Base-by-base conservation (phyloP, 1,284 basidiomycete species). In the Wallemia hederae region DNA sequence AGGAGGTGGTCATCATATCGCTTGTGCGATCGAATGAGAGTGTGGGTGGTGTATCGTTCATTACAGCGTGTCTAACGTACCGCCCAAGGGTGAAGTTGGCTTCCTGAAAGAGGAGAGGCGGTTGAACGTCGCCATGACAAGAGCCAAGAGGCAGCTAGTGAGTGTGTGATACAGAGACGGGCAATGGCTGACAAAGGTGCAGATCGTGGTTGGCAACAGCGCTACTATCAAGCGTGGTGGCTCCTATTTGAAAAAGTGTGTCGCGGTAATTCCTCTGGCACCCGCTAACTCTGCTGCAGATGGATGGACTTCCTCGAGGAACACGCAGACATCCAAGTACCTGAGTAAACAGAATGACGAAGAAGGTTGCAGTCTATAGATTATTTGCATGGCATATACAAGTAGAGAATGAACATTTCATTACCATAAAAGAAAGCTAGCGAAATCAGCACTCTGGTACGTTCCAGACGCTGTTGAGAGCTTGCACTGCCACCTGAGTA, bases 91-190 rank as follows among this genome's bases (percentile, higher is more conserved):
- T 55, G 85, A 91, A 65, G 86, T 96, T 1, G 90, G 91, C 0
- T 94, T 96, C 71, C 70, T 96, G 65, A 85, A 82, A 67, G 91
- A 96, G 67, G 85, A 87, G 66, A 75, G 90, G 39, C 74, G 91
- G 55, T 72, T 96, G 66, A 96, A 96, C 68, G 87, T 92, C 58
- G 88, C 88, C 0, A 96, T 96, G 91, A 96, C 91, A 1, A 75
- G 90, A 59, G 85, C 90, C 1, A 81, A 82, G 66, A 75, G 89
- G n/a, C 87, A 91, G 68, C 74, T 96, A 61, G 86, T 89, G 65
- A 65, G 78, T 66, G 14, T 7, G 27, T 24, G 11, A 25, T 67
- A 61, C 61, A 57, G 27, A 59, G 28, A 59, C 55, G 27, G 33
- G n/a, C 2, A 24, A 27, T 25, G 22, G 27, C n/a, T 33, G 24